Evolutionary conservation across 805 yeast species (phyloP).

Genomic region (Myxozyma udenii): DNA sequence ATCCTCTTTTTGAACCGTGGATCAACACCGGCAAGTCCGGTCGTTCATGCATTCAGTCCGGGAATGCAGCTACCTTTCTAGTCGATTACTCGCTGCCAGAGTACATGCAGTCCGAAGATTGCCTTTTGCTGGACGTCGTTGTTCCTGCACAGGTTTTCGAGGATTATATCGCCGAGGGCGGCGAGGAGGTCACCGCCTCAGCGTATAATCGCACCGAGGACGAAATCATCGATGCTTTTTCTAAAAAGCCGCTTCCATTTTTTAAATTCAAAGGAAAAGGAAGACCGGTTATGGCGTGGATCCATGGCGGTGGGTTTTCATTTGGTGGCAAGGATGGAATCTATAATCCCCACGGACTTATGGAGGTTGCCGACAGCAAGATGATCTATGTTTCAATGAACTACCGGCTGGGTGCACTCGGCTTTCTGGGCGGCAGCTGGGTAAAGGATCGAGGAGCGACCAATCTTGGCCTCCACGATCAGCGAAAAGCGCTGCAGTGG

Average conservation of each 20-base stretch:
- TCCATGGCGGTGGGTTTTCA: constrained; percentile 30
- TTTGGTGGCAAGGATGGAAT: constrained; percentile 24
- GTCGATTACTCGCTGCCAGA: constrained; percentile 5
- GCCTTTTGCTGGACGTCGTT: constrained; percentile 26
- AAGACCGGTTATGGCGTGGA: constrained; percentile 24
- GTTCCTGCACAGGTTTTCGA: constrained; percentile 20
- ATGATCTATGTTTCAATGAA: constrained; percentile 27
- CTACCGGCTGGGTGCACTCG: constrained; percentile 38
- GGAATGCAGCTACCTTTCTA: constrained; percentile 1
- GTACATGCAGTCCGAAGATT: constrained; percentile 20
- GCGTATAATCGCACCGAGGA: no score
- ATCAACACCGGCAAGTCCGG: constrained; percentile 24
- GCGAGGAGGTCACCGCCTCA: no score
- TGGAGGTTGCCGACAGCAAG: constrained; percentile 13
- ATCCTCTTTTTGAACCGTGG: constrained; percentile 16
- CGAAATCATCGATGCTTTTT: no score
- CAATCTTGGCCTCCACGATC: constrained; percentile 42
- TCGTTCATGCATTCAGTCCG: constrained; percentile 19
- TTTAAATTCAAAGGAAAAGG: constrained; percentile 3
- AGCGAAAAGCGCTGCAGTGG: constrained; percentile 41
- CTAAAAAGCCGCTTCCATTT: no score
- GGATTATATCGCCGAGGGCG: no score
- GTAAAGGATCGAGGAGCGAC: constrained; percentile 33
- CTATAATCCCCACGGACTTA: constrained; percentile 20
- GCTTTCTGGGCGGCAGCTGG: constrained; percentile 38